phyloP scores from a whole-genome alignment of 225 moss, liverwort and hornwort species.

The Marchantia paleacea region DNA sequence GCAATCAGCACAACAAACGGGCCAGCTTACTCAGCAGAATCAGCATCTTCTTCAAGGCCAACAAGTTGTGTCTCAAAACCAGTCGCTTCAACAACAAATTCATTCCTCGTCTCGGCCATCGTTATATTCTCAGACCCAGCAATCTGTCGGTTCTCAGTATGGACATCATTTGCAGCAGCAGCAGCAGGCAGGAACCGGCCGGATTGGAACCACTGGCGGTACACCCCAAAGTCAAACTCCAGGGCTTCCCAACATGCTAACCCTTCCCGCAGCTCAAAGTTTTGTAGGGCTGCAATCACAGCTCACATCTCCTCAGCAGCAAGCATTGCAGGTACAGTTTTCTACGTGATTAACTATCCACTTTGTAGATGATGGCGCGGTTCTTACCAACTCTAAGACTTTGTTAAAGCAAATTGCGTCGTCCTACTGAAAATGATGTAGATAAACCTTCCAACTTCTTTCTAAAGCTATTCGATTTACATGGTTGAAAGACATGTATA shows the following conservation, averaged over 20 bases:
- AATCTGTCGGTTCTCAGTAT: constrained; percentile 36
- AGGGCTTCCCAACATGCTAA: constrained; percentile 33
- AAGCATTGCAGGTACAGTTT: constrained; percentile 36
- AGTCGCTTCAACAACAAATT: constrained; percentile 35
- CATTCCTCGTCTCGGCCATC: constrained; percentile 39
- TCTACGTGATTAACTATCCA: neutral
- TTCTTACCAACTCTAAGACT: no score
- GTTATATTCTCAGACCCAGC: constrained; percentile 33
- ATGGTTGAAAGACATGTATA: no score
- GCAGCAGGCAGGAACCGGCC: constrained; percentile 30
- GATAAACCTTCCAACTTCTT: no score
- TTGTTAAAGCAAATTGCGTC: no score
- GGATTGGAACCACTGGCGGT: constrained; percentile 30
- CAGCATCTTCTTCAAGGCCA: constrained; percentile 36
- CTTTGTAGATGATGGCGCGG: neutral
- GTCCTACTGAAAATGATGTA: no score
- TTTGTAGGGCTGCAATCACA: constrained; percentile 42
- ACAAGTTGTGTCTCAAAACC: constrained; percentile 35
- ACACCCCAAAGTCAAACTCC: constrained; percentile 33
- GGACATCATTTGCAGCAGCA: constrained; percentile 38
- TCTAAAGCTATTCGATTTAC: no score
- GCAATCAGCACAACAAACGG: constrained; percentile 36
- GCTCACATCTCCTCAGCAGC: constrained; percentile 39
- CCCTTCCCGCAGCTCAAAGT: constrained; percentile 27
- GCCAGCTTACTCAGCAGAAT: constrained; percentile 43